phyloP scores from a whole-genome alignment of 106 monocot species.

The Narthecium ossifragum region DNA sequence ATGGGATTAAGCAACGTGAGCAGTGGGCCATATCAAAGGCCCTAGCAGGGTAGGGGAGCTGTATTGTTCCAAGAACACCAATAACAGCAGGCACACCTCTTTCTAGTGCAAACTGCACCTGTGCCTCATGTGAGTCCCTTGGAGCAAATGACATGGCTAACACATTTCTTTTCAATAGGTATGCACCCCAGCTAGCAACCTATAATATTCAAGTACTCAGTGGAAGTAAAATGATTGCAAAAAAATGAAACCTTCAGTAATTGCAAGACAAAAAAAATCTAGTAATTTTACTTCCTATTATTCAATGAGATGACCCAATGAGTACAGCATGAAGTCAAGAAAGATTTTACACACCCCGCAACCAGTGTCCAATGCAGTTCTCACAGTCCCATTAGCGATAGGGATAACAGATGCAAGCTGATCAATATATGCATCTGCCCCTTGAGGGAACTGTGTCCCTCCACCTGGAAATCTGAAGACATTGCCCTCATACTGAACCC shows the following conservation, averaged over 20 bases:
- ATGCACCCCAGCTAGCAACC: constrained; percentile 23
- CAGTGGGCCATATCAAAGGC: constrained; percentile 17
- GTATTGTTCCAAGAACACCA: constrained; percentile 20
- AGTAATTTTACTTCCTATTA: too few species aligned
- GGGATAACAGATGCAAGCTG: constrained; percentile 20
- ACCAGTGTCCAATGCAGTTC: constrained; percentile 19
- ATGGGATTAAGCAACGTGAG: constrained; percentile 19
- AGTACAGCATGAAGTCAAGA: background rate
- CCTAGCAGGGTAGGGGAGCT: constrained; percentile 15
- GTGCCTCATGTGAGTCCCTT: constrained; percentile 18
- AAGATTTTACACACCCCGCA: constrained; percentile 9
- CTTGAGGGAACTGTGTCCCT: constrained; percentile 17
- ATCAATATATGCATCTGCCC: constrained; percentile 14
- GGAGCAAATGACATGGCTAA: constrained; percentile 21
- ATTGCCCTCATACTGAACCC: constrained; percentile 20
- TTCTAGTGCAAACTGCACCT: constrained; percentile 17
- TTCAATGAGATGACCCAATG: too few species aligned
- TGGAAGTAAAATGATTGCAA: background rate
- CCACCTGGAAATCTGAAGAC: constrained; percentile 19
- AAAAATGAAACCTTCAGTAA: background rate
- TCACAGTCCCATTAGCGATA: constrained; percentile 13
- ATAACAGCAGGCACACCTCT: constrained; percentile 19
- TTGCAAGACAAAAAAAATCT: background rate
- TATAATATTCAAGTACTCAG: background rate
- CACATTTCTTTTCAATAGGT: constrained; percentile 18